Evolutionary conservation across 1,284 basidiomycete species (phyloP).

Genomic region (Mycena sp.): DNA sequence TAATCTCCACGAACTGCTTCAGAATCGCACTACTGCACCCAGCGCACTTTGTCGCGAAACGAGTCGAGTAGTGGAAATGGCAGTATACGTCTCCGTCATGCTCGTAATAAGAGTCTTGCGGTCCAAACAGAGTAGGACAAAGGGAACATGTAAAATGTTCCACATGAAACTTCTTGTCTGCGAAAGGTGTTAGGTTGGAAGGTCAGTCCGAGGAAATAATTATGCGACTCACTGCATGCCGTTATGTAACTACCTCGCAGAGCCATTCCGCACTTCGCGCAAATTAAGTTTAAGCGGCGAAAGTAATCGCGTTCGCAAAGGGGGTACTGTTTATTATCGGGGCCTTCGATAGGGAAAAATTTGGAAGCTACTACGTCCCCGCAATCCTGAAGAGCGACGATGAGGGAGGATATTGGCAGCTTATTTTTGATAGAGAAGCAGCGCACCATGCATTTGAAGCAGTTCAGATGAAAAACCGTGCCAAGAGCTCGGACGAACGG

Average conservation of each 20-base stretch:
- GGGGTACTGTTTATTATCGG: conserved; percentile 87
- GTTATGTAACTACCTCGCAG: conserved; percentile 98
- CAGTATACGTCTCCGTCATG: conserved; percentile 97
- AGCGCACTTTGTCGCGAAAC: conserved; percentile 98
- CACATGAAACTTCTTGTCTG: conserved; percentile 98
- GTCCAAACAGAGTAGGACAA: conserved; percentile 95
- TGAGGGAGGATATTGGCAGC: conserved; percentile 15
- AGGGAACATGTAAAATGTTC: conserved; percentile 99
- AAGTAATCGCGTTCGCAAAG: conserved; percentile 99
- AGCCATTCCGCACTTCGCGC: conserved; percentile 94
- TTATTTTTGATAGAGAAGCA: conserved; percentile 24
- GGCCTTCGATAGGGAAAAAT: conserved; percentile 97
- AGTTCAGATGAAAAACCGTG: conserved; percentile 94
- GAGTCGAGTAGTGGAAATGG: conserved; percentile 98
- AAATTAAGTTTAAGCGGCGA: conserved; percentile 94
- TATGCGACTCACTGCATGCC: conserved; percentile 88
- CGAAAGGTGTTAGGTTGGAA: conserved; percentile 29
- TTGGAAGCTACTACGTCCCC: conserved; percentile 96
- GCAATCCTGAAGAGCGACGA: conserved; percentile 78
- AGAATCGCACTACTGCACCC: conserved; percentile 98
- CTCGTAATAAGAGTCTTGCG: conserved; percentile 99
- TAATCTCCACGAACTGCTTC: conserved; percentile 99
- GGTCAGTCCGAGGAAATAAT: conserved; percentile 32
- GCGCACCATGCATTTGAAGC: conserved; percentile 95
- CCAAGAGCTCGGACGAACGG: conserved; percentile 97